Conservation (phyloP, 371 early-diverging fungal genomes). For the Nematocida sp. region DNA sequence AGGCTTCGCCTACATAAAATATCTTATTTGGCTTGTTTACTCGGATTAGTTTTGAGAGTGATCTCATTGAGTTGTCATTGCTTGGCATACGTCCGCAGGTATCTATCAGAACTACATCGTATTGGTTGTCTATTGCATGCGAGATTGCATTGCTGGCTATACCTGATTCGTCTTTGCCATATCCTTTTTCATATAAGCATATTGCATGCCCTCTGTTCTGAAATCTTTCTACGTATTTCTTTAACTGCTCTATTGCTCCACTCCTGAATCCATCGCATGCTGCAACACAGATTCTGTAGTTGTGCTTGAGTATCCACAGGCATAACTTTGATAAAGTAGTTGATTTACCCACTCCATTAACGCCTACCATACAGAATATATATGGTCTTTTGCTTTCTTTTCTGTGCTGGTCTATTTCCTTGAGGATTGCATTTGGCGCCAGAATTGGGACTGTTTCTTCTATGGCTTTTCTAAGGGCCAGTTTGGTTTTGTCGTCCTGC, state of each 20-base stretch:
- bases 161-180: slow-evolving; percentile 90
- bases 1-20: slow-evolving; percentile 95
- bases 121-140: slow-evolving; percentile 71
- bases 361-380: slow-evolving; percentile 87
- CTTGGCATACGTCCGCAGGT: slow-evolving; percentile 99
- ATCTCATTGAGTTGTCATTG: slow-evolving; percentile 89
- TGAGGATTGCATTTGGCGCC: slow-evolving; percentile 75
- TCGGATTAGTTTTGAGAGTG: slow-evolving; percentile 75
- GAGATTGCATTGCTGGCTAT: slow-evolving; percentile 92
- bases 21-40: slow-evolving; percentile 89
- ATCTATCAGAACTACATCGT: slow-evolving; percentile 93
- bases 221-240: slow-evolving; percentile 81
- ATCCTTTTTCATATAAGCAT: slow-evolving; percentile 89
- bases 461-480: slow-evolving; percentile 74
- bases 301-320: slow-evolving; percentile 89
- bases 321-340: slow-evolving; percentile 93
- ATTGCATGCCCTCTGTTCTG: slow-evolving; percentile 74
- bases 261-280: slow-evolving; percentile 98
- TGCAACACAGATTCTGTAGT: slow-evolving; percentile 80
- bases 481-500: slow-evolving; percentile 70
- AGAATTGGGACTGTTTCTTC: slow-evolving; percentile 73
- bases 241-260: slow-evolving; percentile 94
- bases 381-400: slow-evolving; percentile 69
- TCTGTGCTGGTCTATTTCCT: slow-evolving; percentile 70
- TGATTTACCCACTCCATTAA: slow-evolving; percentile 94